Evolutionary conservation across 23 red algal genomes (phyloP).

Genomic region (Gracilaria domingensis): DNA sequence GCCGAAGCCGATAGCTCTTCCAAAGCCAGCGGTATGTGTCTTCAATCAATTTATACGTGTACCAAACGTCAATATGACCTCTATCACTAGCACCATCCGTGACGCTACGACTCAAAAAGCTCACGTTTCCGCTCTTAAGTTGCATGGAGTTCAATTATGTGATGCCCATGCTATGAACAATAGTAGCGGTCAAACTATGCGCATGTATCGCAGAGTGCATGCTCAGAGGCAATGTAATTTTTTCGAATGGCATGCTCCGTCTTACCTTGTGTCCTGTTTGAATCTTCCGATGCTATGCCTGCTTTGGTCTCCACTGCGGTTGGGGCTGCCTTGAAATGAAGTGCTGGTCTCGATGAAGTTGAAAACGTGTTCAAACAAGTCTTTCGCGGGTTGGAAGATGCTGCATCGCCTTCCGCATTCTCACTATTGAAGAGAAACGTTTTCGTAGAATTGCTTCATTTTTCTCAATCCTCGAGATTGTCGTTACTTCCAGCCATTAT

Average conservation of each 20-base stretch:
- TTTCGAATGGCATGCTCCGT: slow-evolving; percentile 14
- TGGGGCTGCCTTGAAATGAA: slow-evolving; percentile 10
- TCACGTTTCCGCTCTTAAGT: slow-evolving; percentile 47
- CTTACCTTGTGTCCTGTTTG: slow-evolving; percentile 28
- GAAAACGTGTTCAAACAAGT: slow-evolving; percentile 10
- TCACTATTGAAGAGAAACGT: slow-evolving; percentile 29
- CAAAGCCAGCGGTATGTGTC: slow-evolving; percentile 11
- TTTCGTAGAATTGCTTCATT: slow-evolving; percentile 5
- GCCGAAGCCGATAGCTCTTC: slow-evolving; percentile 28
- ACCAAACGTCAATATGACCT: slow-evolving; percentile 5
- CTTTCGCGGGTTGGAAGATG: not conserved
- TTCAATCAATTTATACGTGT: not conserved
- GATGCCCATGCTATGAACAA: slow-evolving; percentile 17
- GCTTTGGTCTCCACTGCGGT: slow-evolving; percentile 30
- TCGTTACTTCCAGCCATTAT: slow-evolving; percentile 58
- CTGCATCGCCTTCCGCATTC: not conserved
- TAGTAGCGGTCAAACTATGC: not conserved
- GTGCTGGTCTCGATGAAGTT: not conserved
- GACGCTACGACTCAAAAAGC: slow-evolving; percentile 48
- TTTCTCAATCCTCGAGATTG: slow-evolving; percentile 44
- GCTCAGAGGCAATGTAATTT: not conserved
- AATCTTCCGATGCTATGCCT: slow-evolving; percentile 32
- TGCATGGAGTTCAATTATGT: slow-evolving; percentile 29
- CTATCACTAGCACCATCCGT: not conserved
- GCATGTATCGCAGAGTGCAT: not conserved